Base-by-base conservation (phyloP, 2,329 filamentous ascomycete species). In the Aureobasidium subglaciale region DNA sequence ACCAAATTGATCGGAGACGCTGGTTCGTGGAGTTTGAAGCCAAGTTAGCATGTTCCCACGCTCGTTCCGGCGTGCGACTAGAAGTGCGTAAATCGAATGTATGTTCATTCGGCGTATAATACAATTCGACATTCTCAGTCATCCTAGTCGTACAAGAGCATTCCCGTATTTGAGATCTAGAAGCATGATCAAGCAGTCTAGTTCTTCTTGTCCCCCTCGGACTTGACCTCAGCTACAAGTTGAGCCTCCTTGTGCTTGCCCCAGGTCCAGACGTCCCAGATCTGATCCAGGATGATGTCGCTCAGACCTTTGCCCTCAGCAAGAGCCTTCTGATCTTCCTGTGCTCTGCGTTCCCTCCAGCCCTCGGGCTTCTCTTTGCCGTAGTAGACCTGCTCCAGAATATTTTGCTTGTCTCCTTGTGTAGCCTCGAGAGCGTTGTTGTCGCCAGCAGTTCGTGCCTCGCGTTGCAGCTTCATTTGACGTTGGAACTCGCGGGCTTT, bases 291-390 rank as follows among this genome's bases (percentile, higher is more conserved):
- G 34, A 71, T 71, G 62, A 71, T 68, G 58, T 70, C 69, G 5
- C 61, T 65, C 59, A 68, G 66, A 4, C 68, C 65, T 46, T 70
- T 70, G 2, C 69, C 69, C 48, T 68, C 67, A 38, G 69, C 68
- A 18, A 70, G 57, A 59, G 69, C 68, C 60, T 72, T 72, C 64
- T 68, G 68, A 59, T 75, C 73, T 66, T 76, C 74, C 58, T 70
- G 67, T 58, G 75, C 59, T 55, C 74, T 61, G 60, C 69, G 63
- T 25, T 58, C 60, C 62, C 72, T 74, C 75, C 75, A 78, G 13
- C 69, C 72, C 55, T 73, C 72, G 48, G 66, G 65, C 61, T 73
- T 69, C 43, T 67, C 68, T 7, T 59, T 56, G 66, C 71, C 68
- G 70, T 70, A 58, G 68, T 70, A 71, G 41, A 71, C 55, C 58